Evolutionary conservation across 2,329 filamentous ascomycete genomes (phyloP), one percentile per base, ranked within the genome.

Genomic region (Fusarium beomiforme): DNA sequence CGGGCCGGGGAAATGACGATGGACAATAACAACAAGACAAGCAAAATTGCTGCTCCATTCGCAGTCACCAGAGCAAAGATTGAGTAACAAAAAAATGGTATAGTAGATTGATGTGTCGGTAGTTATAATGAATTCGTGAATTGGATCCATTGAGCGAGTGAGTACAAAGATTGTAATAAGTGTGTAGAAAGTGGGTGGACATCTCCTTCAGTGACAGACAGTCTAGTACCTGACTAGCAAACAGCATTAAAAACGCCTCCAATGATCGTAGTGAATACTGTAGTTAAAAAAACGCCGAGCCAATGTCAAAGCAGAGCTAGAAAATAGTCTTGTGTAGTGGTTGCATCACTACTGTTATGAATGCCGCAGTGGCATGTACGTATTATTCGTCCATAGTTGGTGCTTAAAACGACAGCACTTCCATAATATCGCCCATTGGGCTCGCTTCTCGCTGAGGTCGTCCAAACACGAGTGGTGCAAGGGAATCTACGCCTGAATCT

Each of bases 371-470:
- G 58, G 49, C 61, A 14, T 31, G 46, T 61, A 37, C 36, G 46
- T 61, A 37, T 64, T n/a, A 21, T 37, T 29, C 34, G 19, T 42
- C 43, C 37, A 41, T 23, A 12, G 12, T 37, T 11, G 7, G 10
- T 16, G 37, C n/a, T 41, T 53, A 72, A 44, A 60, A 74, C 2
- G 65, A 58, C 21, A 74, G 37, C 43, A 74, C 71, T 41, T 74
- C 71, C 42, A 74, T 70, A 3, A 74, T 74, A 31, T 74, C 71
- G 6, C 71, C 71, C 59, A 74, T 74, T 5, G 64, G 55, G 5
- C 69, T 67, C 16, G 63, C 46, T 50, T 72, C 56, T 14, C 71
- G 51, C 29, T 74, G 59, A 23, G 61, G 65, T 50, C 71, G 44
- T 12, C 71, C 71, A 50, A 74, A 74, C 10, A 74, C 71, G 37